These are phyloP conservation scores for Neurospora cerealis DNA, from an alignment of 495 filamentous ascomycete genomes.

Conservation along the genomic window DNA sequence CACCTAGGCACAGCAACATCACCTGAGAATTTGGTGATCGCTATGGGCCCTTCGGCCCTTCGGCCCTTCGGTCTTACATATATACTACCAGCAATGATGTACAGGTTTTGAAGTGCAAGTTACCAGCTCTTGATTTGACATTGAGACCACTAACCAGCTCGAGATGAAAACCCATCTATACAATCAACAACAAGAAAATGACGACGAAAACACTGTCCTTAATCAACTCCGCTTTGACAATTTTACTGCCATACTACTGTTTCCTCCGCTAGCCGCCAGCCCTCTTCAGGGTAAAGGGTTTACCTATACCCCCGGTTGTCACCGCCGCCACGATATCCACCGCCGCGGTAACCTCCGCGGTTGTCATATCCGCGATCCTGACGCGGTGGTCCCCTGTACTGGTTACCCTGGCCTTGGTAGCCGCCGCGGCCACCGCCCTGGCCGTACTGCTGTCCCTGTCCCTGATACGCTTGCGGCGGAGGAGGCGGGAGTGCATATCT, in stretches of 20 bases:
- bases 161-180: not conserved
- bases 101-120: not conserved
- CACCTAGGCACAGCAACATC: not conserved
- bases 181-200: not conserved
- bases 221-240: not conserved
- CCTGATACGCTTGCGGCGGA: constrained; percentile 1
- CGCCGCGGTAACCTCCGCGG: constrained; percentile 1
- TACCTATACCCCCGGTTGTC: not conserved
- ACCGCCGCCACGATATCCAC: constrained; percentile 4
- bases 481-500: constrained; percentile 3
- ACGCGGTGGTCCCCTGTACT: constrained; percentile 1
- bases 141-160: not conserved
- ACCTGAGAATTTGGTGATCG: not conserved
- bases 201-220: not conserved
- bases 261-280: not conserved
- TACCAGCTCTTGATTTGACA: not conserved
- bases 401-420: constrained; percentile 8
- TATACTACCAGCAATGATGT: not conserved
- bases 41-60: not conserved
- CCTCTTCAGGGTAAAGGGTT: not conserved
- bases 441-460: constrained; percentile 1
- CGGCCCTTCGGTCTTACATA: not conserved
- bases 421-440: constrained; percentile 13
- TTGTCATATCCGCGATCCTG: constrained; percentile 4
- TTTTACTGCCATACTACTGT: not conserved